phyloP scores from a whole-genome alignment of 2,329 filamentous ascomycete species.

The Teratosphaeria viscida region DNA sequence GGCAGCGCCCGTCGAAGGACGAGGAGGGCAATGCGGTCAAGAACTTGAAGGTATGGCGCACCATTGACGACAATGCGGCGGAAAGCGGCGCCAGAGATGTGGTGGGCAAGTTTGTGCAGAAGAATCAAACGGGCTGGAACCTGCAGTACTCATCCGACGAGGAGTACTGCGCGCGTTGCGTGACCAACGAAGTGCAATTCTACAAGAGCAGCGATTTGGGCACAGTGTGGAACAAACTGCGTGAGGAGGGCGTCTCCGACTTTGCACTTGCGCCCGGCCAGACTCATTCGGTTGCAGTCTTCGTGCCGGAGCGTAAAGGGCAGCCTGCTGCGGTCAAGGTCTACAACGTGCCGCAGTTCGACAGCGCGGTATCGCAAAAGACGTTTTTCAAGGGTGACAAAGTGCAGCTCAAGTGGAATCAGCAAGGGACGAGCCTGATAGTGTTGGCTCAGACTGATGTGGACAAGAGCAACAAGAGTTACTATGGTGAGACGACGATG shows the following conservation, averaged over 20 bases:
- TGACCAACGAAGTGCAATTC: conserved; percentile 97
- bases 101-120: conserved; percentile 86
- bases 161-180: conserved; percentile 79
- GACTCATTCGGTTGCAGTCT: conserved; percentile 86
- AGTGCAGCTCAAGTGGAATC: conserved; percentile 97
- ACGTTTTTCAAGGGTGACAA: conserved; percentile 99
- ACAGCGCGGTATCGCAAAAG: conserved; percentile 79
- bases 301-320: conserved; percentile 86
- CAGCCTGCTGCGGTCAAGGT: conserved; percentile 91
- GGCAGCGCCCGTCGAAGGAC: conserved; percentile 89
- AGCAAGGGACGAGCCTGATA: conserved; percentile 77
- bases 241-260: conserved; percentile 78
- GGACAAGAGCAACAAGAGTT: conserved; percentile 96
- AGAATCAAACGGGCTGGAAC: conserved; percentile 92
- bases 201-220: conserved; percentile 78
- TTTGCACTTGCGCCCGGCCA: conserved; percentile 85
- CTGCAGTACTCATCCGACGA: conserved; percentile 94
- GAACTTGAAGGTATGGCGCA: conserved; percentile 95
- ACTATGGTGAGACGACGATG: conserved; percentile 96
- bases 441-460: conserved; percentile 96
- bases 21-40: conserved; percentile 86
- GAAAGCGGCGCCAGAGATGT: conserved; percentile 56
- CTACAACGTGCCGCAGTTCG: conserved; percentile 84
- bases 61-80: conserved; percentile 56
- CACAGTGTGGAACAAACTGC: conserved; percentile 90